Percentiles rank a stretch among this genome's conserved stretches.
Evolutionary conservation across 1,284 basidiomycete genomes (phyloP).

Genomic region (Waitea zeae): DNA sequence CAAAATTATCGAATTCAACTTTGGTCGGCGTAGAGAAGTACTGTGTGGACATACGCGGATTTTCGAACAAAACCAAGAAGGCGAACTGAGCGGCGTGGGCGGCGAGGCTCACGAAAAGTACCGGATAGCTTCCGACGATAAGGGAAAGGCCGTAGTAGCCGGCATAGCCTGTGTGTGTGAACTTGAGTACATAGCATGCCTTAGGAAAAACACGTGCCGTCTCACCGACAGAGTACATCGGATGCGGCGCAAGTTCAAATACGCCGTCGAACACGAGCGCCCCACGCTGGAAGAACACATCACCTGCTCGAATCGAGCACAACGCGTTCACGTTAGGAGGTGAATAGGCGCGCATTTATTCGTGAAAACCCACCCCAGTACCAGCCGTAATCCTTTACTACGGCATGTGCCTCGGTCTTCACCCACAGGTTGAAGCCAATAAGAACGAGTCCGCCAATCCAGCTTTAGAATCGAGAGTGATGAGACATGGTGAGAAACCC

Average conservation of each 20-base stretch:
- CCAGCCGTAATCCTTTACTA: slow-evolving; percentile 89
- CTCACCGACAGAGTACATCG: slow-evolving; percentile 87
- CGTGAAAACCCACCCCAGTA: too few species aligned
- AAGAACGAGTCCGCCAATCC: slow-evolving; percentile 72
- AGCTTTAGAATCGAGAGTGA: slow-evolving; percentile 26
- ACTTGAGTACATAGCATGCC: neutral
- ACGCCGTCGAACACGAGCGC: slow-evolving; percentile 95
- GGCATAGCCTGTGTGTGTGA: slow-evolving; percentile 52
- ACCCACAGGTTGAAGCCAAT: slow-evolving; percentile 98
- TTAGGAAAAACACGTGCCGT: slow-evolving; percentile 4
- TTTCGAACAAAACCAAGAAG: slow-evolving; percentile 94
- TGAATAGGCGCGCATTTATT: too few species aligned
- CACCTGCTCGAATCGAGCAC: too few species aligned
- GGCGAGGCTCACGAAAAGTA: slow-evolving; percentile 83
- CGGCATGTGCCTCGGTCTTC: slow-evolving; percentile 92
- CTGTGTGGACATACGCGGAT: slow-evolving; percentile 57
- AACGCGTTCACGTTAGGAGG: too few species aligned
- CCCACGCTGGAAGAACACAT: slow-evolving; percentile 88
- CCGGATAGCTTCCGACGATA: slow-evolving; percentile 77
- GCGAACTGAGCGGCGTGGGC: slow-evolving; percentile 93
- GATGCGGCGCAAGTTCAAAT: slow-evolving; percentile 84
- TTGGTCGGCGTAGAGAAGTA: slow-evolving; percentile 3
- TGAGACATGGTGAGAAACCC: neutral
- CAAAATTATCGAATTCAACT: too few species aligned
- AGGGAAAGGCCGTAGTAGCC: slow-evolving; percentile 94